Evolutionary conservation across 306 rosid genomes (phyloP), one percentile per base, ranked within the genome.

Genomic region (Purshia tridentata): DNA sequence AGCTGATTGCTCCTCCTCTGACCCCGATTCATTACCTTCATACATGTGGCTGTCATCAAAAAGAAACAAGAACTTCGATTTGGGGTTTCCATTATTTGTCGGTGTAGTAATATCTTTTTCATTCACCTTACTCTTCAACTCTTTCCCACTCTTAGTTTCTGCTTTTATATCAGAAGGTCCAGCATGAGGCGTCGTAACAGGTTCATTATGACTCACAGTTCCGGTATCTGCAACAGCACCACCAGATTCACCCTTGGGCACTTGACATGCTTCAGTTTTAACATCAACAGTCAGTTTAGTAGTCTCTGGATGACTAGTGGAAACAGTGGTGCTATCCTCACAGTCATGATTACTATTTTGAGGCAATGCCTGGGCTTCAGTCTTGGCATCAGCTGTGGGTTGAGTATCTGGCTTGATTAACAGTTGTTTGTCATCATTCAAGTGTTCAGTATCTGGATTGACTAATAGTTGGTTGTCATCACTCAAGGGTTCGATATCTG

Each of bases 21-120:
- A 81, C 68, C 99, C 99, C 0, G 99, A 88, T 76, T 92, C 99
- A 78, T 82, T 86, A 57, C 97, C 99, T 46, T 90, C 90, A 82
- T 79, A 84, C 41, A 44, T 47, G 77, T 75, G 90, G 60, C 83
- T 87, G 23, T 87, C 86, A 72, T 85, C 90, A 55, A 86, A 84
- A 84, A 89, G 84, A 72, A 47, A 78, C 42, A 77, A 71, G 78
- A 79, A 67, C 81, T 80, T 90, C 18, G 76, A 54, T 59, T 72
- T 85, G 47, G 90, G 67, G 75, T 72, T 83, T 58, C 90, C 97
- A 51, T 89, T 83, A 56, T 84, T 87, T 41, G 55, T 77, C 64
- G 81, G 88, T 6, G 81, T 76, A 44, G 78, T 44, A 74, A 87
- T 70, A 46, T 69, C 78, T 48, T 83, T 81, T 80, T 84, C 98